These are phyloP conservation scores for Azolla pinnata DNA, from an alignment of 75 land plant genomes.

Conservation along the genomic window DNA sequence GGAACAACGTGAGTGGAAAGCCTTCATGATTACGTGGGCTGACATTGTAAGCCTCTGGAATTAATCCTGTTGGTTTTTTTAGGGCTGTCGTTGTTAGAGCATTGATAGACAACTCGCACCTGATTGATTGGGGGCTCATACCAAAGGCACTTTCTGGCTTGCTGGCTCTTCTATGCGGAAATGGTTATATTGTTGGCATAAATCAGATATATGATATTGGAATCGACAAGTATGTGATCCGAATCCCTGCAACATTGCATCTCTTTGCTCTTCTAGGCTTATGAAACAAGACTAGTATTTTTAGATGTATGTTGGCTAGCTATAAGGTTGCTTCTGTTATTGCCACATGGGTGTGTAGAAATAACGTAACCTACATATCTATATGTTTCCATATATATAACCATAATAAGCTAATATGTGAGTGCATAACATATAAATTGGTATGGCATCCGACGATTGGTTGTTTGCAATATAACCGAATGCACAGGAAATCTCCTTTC, in stretches of 20 bases:
- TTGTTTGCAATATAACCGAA: too few relatives aligned
- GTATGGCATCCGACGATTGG: too few relatives aligned
- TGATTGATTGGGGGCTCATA: slow-evolving; percentile 71
- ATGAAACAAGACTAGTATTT: background rate
- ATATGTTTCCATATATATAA: too few relatives aligned
- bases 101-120: slow-evolving; percentile 59
- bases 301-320: background rate
- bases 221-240: slow-evolving; percentile 71
- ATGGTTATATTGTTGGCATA: slow-evolving; percentile 95
- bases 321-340: background rate
- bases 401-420: too few relatives aligned
- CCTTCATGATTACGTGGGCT: slow-evolving; percentile 2
- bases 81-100: slow-evolving; percentile 85
- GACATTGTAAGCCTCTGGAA: background rate
- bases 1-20: slow-evolving; percentile 53
- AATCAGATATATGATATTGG: slow-evolving; percentile 93
- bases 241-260: background rate
- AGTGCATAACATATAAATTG: too few relatives aligned
- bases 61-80: slow-evolving; percentile 18
- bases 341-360: background rate
- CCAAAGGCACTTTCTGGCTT: slow-evolving; percentile 80
- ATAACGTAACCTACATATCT: too few relatives aligned
- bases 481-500: too few relatives aligned
- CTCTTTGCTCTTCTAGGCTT: background rate
- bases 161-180: slow-evolving; percentile 81